Base-by-base conservation (phyloP, 2,329 filamentous ascomycete genomes). In the Trichophyton schoenleinii region DNA sequence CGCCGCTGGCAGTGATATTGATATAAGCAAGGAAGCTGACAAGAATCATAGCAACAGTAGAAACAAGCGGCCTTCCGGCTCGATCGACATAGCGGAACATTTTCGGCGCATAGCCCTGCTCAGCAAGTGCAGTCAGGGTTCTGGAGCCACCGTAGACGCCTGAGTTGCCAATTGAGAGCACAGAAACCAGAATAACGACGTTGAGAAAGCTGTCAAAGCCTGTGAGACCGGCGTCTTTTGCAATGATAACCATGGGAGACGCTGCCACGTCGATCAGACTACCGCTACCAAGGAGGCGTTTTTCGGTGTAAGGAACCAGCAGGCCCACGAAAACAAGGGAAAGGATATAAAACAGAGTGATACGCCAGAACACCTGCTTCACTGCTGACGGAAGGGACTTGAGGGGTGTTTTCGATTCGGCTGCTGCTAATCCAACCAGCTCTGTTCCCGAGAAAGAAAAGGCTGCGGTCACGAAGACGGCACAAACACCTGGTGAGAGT, bases 221-320 rank as follows among this genome's bases (percentile, higher is more conserved):
- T 1, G 71, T 69, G 49, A 89, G 81, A 52, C 83, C 82, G 5
- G 84, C 83, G 62, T 83, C 77, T 63, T 81, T 74, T 63, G 84
- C 83, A 25, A 82, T 81, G 65, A 88, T 82, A 63, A 88, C 85
- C 67, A 88, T 87, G 0, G 86, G 87, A 0, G 82, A 84, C 5
- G 80, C 79, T 44, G 74, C 74, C 53, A 75, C 74, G 64, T 77
- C 74, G 22, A 73, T 69, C 15, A 68, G 70, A 18, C 66, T 68
- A n/a, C 60, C 61, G 22, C 73, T 73, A 52, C 73, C 72, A 31
- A 80, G 68, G 3, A 80, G 72, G 4, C 70, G 71, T 0, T 66
- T 46, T 34, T 77, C 73, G 61, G 73, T 67, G 49, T 72, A 74
- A 1, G 72, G 71, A 4, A 80, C 73, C 18, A 80, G 71, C 42